A percentile compares a stretch with the other conserved stretches of the same genome.
Conservation (phyloP, 169 alveolate genomes). For the Perkinsus olseni region DNA sequence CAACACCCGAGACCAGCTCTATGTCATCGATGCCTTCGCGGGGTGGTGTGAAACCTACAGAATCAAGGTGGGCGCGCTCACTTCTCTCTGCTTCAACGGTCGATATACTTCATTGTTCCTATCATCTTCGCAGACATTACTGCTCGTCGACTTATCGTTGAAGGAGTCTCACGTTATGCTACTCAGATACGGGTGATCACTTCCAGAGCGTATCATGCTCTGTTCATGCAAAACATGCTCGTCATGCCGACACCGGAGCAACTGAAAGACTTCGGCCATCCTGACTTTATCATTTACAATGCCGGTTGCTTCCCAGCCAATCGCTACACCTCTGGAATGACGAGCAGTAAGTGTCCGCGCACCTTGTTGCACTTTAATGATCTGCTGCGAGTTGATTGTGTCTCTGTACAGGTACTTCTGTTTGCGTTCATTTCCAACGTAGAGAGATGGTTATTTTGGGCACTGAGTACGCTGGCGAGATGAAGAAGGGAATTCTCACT, state of each 20-base stretch:
- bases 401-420: constrained; percentile 79
- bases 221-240: constrained; percentile 92
- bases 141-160: background rate
- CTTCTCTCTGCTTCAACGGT: no score
- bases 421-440: constrained; percentile 70
- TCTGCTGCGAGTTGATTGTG: constrained; percentile 36
- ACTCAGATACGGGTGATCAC: constrained; percentile 59
- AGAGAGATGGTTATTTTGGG: constrained; percentile 88
- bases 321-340: constrained; percentile 56
- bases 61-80: constrained; percentile 38
- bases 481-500: constrained; percentile 90
- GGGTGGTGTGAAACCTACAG: constrained; percentile 91
- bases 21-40: constrained; percentile 90
- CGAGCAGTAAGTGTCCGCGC: background rate
- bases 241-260: constrained; percentile 76
- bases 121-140: no score
- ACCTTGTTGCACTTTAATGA: background rate
- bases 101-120: no score
- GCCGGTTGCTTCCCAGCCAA: constrained; percentile 89
- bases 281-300: constrained; percentile 81
- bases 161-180: background rate
- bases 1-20: constrained; percentile 66
- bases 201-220: constrained; percentile 92
- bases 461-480: constrained; percentile 93
- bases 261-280: constrained; percentile 53